Evolutionary conservation across 1,284 basidiomycete species (phyloP).

Genomic region (Crucibulum cyathiforme): DNA sequence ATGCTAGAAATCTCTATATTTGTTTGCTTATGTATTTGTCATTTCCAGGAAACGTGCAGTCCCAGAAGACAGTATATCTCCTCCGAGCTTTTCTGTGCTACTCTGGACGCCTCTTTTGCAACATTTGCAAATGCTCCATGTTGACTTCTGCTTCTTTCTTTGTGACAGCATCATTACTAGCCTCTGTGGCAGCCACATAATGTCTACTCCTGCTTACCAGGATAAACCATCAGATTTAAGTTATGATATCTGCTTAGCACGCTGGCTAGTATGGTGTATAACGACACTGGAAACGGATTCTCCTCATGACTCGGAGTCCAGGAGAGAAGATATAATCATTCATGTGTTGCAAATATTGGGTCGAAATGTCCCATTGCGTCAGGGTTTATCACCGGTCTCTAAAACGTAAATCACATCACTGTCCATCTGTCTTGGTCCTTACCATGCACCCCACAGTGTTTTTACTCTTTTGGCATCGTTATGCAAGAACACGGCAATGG

Average conservation of each 20-base stretch:
- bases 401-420: conserved; percentile 42
- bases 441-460: conserved; percentile 30
- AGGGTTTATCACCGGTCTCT: conserved; percentile 18
- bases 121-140: conserved; percentile 64
- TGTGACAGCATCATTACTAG: conserved; percentile 53
- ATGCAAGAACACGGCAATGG: background rate
- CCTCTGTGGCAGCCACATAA: conserved; percentile 36
- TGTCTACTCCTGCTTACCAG: background rate
- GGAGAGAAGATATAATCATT: conserved; percentile 48
- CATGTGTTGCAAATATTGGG: conserved; percentile 56
- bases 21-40: background rate
- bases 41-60: conserved; percentile 64
- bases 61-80: conserved; percentile 50
- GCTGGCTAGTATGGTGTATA: conserved; percentile 70
- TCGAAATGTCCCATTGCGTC: conserved; percentile 30
- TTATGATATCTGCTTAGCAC: conserved; percentile 64
- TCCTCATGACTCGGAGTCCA: conserved; percentile 42
- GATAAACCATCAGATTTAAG: conserved; percentile 37
- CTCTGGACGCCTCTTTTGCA: conserved; percentile 78
- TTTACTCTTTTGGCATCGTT: conserved; percentile 6
- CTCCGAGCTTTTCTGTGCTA: conserved; percentile 57
- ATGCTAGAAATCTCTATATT: background rate
- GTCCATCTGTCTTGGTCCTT: background rate
- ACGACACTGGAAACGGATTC: conserved; percentile 42
- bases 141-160: conserved; percentile 59